Conservation (phyloP, 2,329 filamentous ascomycete species). For the Venturia carpophila region DNA sequence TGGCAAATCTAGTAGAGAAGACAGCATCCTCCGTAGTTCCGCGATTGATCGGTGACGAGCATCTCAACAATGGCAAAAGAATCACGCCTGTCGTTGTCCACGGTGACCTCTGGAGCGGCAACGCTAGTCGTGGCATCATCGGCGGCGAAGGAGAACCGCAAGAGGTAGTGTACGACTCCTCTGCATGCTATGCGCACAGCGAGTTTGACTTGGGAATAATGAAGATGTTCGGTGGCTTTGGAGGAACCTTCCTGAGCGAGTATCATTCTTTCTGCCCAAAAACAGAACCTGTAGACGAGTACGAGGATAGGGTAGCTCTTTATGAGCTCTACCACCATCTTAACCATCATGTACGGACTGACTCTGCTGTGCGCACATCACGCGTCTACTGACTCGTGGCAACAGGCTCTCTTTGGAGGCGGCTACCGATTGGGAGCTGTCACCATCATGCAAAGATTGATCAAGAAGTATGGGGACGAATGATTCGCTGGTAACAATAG, state of each 20-base stretch:
- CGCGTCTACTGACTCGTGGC: background rate
- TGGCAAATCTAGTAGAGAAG: conserved; percentile 56
- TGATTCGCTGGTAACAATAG: background rate
- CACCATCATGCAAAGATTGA: conserved; percentile 67
- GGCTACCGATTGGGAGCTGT: conserved; percentile 70
- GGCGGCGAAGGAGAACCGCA: conserved; percentile 49
- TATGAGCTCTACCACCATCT: conserved; percentile 90
- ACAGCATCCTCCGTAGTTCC: conserved; percentile 63
- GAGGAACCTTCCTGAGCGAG: conserved; percentile 60
- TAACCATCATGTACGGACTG: conserved; percentile 60
- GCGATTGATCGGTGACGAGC: conserved; percentile 60
- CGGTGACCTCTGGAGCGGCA: conserved; percentile 91
- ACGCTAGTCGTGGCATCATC: conserved; percentile 61
- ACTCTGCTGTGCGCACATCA: background rate
- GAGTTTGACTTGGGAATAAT: conserved; percentile 93
- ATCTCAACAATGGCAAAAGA: conserved; percentile 52
- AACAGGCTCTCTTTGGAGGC: conserved; percentile 63
- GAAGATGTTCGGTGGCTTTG: conserved; percentile 92
- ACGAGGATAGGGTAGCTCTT: conserved; percentile 69
- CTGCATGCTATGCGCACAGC: conserved; percentile 72
- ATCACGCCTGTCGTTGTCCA: conserved; percentile 76
- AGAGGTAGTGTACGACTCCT: conserved; percentile 77
- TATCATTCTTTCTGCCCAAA: conserved; percentile 70
- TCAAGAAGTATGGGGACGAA: conserved; percentile 57
- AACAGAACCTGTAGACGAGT: conserved; percentile 73